These are phyloP conservation scores for Silene coronaria DNA, from an alignment of 179 eudicot species.

Conservation along the genomic window DNA sequence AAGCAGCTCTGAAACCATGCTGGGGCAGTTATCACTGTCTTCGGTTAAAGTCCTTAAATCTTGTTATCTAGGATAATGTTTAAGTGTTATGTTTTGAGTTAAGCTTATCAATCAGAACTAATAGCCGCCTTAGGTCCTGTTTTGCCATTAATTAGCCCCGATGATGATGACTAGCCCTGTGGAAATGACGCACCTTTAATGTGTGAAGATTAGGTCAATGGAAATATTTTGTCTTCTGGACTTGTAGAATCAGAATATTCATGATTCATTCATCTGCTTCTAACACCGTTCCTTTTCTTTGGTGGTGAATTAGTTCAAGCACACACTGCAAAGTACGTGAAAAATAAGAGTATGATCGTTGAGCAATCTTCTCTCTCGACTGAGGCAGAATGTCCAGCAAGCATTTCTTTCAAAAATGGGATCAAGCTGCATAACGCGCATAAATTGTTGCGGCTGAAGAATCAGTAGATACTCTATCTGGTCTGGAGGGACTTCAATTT, in stretches of 20 bases:
- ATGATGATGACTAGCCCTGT: background rate
- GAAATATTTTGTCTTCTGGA: background rate
- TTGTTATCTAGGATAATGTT: no score
- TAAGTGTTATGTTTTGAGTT: no score
- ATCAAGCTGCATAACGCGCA: conserved; percentile 55
- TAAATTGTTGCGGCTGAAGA: conserved; percentile 37
- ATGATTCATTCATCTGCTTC: background rate
- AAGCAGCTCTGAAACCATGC: no score
- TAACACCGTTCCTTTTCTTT: conserved; percentile 15
- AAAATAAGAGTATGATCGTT: conserved; percentile 33
- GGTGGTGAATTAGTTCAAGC: conserved; percentile 49
- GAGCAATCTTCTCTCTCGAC: conserved; percentile 17
- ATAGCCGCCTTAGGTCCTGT: no score
- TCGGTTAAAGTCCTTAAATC: no score
- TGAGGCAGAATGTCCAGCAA: conserved; percentile 37
- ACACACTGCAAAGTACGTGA: conserved; percentile 57
- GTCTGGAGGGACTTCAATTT: background rate
- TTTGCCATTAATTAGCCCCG: background rate
- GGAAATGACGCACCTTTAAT: no score
- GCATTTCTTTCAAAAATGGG: conserved; percentile 65
- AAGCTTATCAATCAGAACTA: no score
- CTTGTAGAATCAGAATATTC: background rate
- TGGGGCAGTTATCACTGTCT: no score
- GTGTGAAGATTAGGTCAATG: background rate
- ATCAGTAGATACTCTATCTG: conserved; percentile 23